Evolutionary conservation across 345 rosid genomes (phyloP).

Genomic region (Triadica sebifera): DNA sequence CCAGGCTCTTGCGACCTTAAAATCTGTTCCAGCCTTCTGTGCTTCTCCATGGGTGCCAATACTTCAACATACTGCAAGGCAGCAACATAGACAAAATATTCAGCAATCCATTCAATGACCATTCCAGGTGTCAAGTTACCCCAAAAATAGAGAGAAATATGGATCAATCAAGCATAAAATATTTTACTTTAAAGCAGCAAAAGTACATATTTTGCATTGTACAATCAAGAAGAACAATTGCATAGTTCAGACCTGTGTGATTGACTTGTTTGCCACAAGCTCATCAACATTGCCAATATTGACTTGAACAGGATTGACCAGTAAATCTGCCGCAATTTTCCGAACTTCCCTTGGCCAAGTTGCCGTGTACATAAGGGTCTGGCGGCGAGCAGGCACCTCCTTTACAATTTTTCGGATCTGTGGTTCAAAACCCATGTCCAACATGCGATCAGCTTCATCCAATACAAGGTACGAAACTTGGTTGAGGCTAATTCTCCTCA

Average conservation of each 20-base stretch:
- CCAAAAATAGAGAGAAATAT: too few species aligned
- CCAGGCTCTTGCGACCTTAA: conserved; percentile 85
- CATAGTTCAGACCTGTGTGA: conserved; percentile 68
- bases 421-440: conserved; percentile 99
- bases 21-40: conserved; percentile 85
- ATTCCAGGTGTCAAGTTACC: not conserved
- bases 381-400: conserved; percentile 88
- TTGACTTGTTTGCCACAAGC: conserved; percentile 98
- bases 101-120: not conserved
- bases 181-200: not conserved
- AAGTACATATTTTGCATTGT: not conserved
- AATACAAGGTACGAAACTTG: conserved; percentile 93
- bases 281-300: conserved; percentile 95
- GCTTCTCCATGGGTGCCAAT: conserved; percentile 79
- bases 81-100: not conserved
- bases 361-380: conserved; percentile 97
- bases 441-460: conserved; percentile 98
- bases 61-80: conserved; percentile 68
- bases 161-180: not conserved
- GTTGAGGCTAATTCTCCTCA: conserved; percentile 81
- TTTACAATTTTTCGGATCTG: conserved; percentile 94
- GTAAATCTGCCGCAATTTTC: conserved; percentile 92
- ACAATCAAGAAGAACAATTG: not conserved
- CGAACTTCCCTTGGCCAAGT: conserved; percentile 98
- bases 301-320: conserved; percentile 92